Evolutionary conservation across 2,329 filamentous ascomycete genomes (phyloP).

Genomic region (Colletotrichum caudatum): DNA sequence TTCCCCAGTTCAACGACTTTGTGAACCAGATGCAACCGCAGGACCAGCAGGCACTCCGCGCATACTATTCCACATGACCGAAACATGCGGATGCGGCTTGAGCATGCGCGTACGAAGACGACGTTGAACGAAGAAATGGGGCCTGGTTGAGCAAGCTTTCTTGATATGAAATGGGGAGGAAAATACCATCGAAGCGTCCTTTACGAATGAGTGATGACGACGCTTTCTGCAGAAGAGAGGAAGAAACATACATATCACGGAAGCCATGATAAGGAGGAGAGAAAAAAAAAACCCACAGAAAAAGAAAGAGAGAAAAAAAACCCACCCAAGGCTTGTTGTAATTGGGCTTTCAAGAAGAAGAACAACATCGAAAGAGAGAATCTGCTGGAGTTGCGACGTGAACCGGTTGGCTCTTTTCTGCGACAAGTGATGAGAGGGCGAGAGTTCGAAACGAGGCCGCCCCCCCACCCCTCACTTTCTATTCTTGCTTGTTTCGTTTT

Average conservation of each 20-base stretch:
- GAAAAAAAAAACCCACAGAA: background rate
- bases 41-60: conserved; percentile 63
- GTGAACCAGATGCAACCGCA: conserved; percentile 61
- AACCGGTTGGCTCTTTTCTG: conserved; percentile 15
- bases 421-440: conserved; percentile 27
- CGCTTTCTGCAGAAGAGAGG: conserved; percentile 22
- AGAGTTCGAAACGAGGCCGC: background rate
- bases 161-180: conserved; percentile 40
- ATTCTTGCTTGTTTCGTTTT: background rate
- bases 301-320: too few species aligned
- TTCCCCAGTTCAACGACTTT: conserved; percentile 69
- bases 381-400: conserved; percentile 30
- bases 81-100: background rate
- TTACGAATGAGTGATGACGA: conserved; percentile 39
- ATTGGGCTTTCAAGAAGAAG: conserved; percentile 28
- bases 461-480: background rate
- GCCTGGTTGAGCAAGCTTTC: conserved; percentile 26
- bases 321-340: conserved; percentile 32
- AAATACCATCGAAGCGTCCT: conserved; percentile 38
- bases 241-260: conserved; percentile 39
- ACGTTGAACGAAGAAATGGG: conserved; percentile 24
- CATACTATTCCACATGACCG: conserved; percentile 55
- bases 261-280: background rate
- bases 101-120: conserved; percentile 7
- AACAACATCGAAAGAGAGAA: conserved; percentile 33